Evolutionary conservation across 2,329 filamentous ascomycete genomes (phyloP).

Genomic region (Metarhizium humberi): DNA sequence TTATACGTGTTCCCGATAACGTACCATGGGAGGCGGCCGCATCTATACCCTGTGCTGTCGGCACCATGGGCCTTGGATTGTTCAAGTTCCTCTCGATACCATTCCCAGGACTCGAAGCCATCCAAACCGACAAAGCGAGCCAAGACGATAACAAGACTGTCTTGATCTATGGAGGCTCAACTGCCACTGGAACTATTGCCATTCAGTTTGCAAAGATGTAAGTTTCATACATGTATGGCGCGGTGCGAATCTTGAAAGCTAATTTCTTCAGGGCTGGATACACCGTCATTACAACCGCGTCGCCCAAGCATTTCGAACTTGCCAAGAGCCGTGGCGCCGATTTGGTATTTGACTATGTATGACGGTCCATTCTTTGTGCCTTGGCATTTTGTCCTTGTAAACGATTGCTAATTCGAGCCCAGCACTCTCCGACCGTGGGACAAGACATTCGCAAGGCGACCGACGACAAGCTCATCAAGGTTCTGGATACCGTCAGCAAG

Average conservation of each 20-base stretch:
- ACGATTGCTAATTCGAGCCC: not conserved
- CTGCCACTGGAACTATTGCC: slow-evolving; percentile 31
- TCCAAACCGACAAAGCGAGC: no score
- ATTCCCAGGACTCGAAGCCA: slow-evolving; percentile 4
- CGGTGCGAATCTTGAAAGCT: no score
- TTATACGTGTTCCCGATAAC: slow-evolving; percentile 8
- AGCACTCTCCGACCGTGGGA: not conserved
- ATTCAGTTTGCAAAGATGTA: slow-evolving; percentile 32
- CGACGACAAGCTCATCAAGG: not conserved
- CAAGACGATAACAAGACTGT: slow-evolving; percentile 16
- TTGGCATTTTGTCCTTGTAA: no score
- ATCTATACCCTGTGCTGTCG: slow-evolving; percentile 14
- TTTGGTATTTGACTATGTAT: no score
- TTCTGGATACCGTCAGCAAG: not conserved
- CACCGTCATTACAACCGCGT: no score
- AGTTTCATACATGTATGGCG: slow-evolving; percentile 6
- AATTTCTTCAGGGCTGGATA: no score
- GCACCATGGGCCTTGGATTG: slow-evolving; percentile 20
- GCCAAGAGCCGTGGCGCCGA: no score
- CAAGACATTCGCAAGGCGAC: not conserved
- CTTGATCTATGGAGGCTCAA: slow-evolving; percentile 35
- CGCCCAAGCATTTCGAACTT: no score
- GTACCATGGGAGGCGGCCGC: slow-evolving; percentile 15
- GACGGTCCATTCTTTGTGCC: no score
- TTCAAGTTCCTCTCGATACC: slow-evolving; percentile 18